Percentiles rank a stretch among this genome's conserved stretches.
phyloP scores from a whole-genome alignment of 1,284 basidiomycete genomes.

The Austroboletus novae-zelandiae region DNA sequence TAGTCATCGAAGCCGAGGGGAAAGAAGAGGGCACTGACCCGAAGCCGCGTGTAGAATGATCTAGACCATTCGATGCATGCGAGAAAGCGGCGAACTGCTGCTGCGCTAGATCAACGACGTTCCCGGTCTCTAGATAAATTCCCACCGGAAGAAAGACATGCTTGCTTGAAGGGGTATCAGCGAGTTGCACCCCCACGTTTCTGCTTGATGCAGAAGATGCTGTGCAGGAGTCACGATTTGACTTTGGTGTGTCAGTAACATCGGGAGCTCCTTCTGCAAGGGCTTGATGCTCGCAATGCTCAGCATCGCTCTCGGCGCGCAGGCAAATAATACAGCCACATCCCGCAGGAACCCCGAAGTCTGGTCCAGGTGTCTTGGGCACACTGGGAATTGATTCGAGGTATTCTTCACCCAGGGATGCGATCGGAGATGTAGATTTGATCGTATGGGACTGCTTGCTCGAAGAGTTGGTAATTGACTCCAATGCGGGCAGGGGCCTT shows the following conservation, averaged over 20 bases:
- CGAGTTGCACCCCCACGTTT: slow-evolving; percentile 5
- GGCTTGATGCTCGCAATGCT: not conserved
- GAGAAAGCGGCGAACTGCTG: slow-evolving; percentile 5
- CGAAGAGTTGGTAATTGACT: not conserved
- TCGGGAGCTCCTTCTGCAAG: not conserved
- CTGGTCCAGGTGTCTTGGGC: not conserved
- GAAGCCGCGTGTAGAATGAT: not conserved
- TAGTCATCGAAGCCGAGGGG: slow-evolving; percentile 7
- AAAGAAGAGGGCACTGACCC: slow-evolving; percentile 1
- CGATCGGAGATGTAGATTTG: slow-evolving; percentile 5
- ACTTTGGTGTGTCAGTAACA: slow-evolving; percentile 1
- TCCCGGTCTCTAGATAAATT: not conserved
- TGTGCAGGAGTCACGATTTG: slow-evolving; percentile 3
- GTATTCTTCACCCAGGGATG: not conserved
- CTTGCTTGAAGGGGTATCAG: slow-evolving; percentile 3
- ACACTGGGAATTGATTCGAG: not conserved
- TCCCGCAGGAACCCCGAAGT: not conserved
- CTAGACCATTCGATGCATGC: slow-evolving; percentile 6
- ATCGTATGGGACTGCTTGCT: not conserved
- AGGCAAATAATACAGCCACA: slow-evolving; percentile 3
- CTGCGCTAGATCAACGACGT: slow-evolving; percentile 6
- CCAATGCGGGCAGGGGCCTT: slow-evolving; percentile 1
- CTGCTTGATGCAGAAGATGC: slow-evolving; percentile 4
- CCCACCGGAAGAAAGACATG: slow-evolving; percentile 1
- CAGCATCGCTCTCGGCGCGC: slow-evolving; percentile 6